A percentile compares a stretch with the other conserved stretches of the same genome.
Conservation (phyloP, 345 rosid species). For the Salix arbutifolia region DNA sequence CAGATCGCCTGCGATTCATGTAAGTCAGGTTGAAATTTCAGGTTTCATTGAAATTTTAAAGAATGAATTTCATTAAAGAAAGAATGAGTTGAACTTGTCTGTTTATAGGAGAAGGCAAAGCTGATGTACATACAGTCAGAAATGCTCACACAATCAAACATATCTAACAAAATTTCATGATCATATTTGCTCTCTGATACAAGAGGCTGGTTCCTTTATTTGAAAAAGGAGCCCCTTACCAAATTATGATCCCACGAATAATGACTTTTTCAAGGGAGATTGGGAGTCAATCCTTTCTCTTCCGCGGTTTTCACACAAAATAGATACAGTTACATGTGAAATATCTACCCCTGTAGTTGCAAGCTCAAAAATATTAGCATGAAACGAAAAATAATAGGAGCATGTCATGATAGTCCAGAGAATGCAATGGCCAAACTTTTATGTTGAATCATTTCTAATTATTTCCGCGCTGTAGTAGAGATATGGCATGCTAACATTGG, state of each 20-base stretch:
- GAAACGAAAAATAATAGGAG: neutral
- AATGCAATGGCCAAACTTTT: neutral
- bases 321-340: neutral
- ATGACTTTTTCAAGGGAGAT: neutral
- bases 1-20: slow-evolving; percentile 28
- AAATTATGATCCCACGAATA: neutral
- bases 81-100: neutral
- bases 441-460: neutral
- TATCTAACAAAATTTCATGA: neutral
- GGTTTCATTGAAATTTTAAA: neutral
- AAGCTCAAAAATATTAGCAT: neutral
- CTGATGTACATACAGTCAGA: neutral
- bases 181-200: neutral
- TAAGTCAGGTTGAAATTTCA: slow-evolving; percentile 21
- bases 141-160: neutral
- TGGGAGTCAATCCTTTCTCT: neutral
- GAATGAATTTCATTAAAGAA: neutral
- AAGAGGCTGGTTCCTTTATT: neutral
- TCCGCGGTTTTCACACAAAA: neutral
- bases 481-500: neutral
- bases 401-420: neutral
- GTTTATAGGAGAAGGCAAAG: neutral
- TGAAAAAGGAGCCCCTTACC: neutral
- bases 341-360: neutral
- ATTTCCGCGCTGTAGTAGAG: neutral